phyloP scores from a whole-genome alignment of 2,329 filamentous ascomycete genomes.

The Dothidotthia symphoricarpi region DNA sequence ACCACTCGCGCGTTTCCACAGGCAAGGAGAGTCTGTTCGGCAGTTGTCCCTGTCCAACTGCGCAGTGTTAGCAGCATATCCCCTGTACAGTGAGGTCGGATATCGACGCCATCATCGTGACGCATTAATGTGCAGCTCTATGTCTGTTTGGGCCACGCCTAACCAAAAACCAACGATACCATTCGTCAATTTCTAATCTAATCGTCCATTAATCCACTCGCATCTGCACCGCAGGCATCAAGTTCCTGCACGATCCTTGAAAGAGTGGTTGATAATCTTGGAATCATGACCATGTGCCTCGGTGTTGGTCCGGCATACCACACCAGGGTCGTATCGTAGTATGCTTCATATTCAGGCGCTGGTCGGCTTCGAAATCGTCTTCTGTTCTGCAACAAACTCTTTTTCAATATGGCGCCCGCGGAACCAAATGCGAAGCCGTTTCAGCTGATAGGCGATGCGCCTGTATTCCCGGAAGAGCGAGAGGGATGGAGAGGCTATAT shows the following conservation, averaged over 20 bases:
- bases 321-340: background rate
- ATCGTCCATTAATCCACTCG: background rate
- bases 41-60: too few relatives aligned
- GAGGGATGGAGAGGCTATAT: slow-evolving; percentile 58
- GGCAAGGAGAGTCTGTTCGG: too few relatives aligned
- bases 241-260: slow-evolving; percentile 2
- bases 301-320: background rate
- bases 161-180: too few relatives aligned
- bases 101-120: too few relatives aligned
- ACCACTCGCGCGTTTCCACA: too few relatives aligned
- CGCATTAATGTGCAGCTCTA: too few relatives aligned
- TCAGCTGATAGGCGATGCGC: slow-evolving; percentile 24
- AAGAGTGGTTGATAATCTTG: slow-evolving; percentile 4
- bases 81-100: too few relatives aligned
- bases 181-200: background rate
- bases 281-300: slow-evolving; percentile 9
- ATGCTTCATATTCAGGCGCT: too few relatives aligned
- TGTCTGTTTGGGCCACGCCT: too few relatives aligned
- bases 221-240: slow-evolving; percentile 5
- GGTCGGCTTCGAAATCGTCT: too few relatives aligned
- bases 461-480: slow-evolving; percentile 45
- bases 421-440: slow-evolving; percentile 34
- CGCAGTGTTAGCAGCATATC: too few relatives aligned
- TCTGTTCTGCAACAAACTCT: too few relatives aligned
- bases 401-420: slow-evolving; percentile 31